Percentiles rank a stretch among this genome's conserved stretches.
phyloP scores from a whole-genome alignment of 75 land plant species.

The Picea glauca region DNA sequence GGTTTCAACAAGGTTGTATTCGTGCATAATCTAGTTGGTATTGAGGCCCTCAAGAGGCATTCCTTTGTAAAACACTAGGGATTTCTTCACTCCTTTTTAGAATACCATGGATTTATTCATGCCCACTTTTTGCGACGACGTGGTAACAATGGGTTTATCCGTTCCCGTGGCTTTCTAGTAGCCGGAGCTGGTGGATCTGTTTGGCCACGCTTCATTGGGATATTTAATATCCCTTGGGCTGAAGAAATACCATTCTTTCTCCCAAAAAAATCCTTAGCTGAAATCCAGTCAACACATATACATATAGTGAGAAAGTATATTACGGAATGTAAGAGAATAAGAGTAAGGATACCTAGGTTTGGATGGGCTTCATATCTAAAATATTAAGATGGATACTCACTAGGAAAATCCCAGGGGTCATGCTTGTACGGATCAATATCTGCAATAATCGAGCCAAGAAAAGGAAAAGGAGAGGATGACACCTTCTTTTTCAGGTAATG shows the following conservation, averaged over 20 bases:
- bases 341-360: background rate
- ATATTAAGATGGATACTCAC: background rate
- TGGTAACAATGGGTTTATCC: slow-evolving; percentile 15
- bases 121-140: background rate
- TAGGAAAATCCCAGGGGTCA: slow-evolving; percentile 4
- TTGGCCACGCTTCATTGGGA: slow-evolving; percentile 1
- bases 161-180: slow-evolving; percentile 10
- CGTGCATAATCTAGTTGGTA: slow-evolving; percentile 12
- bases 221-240: slow-evolving; percentile 14
- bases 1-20: background rate
- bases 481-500: slow-evolving; percentile 8
- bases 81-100: too few species aligned
- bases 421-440: slow-evolving; percentile 8
- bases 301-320: too few species aligned
- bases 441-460: slow-evolving; percentile 2
- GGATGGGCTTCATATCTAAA: background rate
- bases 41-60: background rate
- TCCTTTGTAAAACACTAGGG: background rate
- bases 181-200: background rate
- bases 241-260: slow-evolving; percentile 11
- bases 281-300: background rate
- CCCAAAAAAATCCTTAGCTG: slow-evolving; percentile 13
- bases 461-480: background rate
- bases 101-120: background rate
- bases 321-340: too few species aligned